Conservation (phyloP, 805 yeast genomes). For the Jamesozyma lodderae region DNA sequence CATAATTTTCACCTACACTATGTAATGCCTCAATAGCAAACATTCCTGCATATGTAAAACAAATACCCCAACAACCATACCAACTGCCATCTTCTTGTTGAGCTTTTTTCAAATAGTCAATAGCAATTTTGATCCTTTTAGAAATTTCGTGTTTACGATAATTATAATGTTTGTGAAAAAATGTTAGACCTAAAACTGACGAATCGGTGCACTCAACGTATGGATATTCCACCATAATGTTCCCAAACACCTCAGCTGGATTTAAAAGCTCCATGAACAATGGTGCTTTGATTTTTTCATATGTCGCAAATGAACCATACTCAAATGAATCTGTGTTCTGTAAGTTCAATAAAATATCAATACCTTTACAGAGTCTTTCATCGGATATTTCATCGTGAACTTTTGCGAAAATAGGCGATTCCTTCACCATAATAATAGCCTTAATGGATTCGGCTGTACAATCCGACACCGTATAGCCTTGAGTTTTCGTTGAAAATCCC, state of each 20-base stretch:
- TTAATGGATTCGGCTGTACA: slow-evolving; percentile 95
- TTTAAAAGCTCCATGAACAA: slow-evolving; percentile 67
- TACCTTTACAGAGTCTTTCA: slow-evolving; percentile 50
- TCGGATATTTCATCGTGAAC: slow-evolving; percentile 45
- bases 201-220: slow-evolving; percentile 98
- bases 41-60: slow-evolving; percentile 94
- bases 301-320: slow-evolving; percentile 86
- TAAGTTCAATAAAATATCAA: slow-evolving; percentile 64
- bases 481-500: slow-evolving; percentile 93
- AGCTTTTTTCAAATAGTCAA: slow-evolving; percentile 54
- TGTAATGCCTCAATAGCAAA: slow-evolving; percentile 90
- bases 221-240: slow-evolving; percentile 97
- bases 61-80: slow-evolving; percentile 99
- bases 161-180: slow-evolving; percentile 56
- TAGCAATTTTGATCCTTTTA: slow-evolving; percentile 64
- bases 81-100: slow-evolving; percentile 85
- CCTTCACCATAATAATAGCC: slow-evolving; percentile 85
- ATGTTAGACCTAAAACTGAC: slow-evolving; percentile 77
- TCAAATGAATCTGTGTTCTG: slow-evolving; percentile 77
- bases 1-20: slow-evolving; percentile 56
- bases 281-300: slow-evolving; percentile 79
- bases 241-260: slow-evolving; percentile 97
- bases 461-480: slow-evolving; percentile 94
- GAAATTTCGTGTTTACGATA: slow-evolving; percentile 61
- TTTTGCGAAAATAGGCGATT: slow-evolving; percentile 43